Base-by-base conservation (phyloP, 352 stramenopile genomes). In the Phytophthora citricola region DNA sequence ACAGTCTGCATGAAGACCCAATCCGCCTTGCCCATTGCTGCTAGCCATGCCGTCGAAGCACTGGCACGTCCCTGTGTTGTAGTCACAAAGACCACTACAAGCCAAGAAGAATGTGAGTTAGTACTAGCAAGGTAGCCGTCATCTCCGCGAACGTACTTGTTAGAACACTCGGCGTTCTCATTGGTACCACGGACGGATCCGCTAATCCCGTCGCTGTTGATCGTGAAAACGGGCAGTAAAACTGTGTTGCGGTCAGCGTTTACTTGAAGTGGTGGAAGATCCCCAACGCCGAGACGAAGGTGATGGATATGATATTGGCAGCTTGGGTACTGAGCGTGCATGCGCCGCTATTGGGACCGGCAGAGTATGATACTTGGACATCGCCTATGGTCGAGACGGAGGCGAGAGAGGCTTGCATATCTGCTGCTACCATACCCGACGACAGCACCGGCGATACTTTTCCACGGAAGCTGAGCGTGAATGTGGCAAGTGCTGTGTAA, bases 41-140 rank as follows among this genome's bases (percentile, higher is more conserved):
- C 62, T 88, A 20, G 74, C 81, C 79, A 92, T 90, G 27, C 83
- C 86, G n/a, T 78, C 57, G 59, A 93, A 93, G 66, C 86, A 94
- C 27, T 50, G 27, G 59, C 84, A 94, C 5, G 41, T 57, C 0
- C 86, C 86, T 5, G 62, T 79, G 11, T 29, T 58, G 51, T 85
- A 87, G 57, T 87, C 75, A 68, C 85, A 94, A 15, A 91, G 26
- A 2, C 85, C 85, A 47, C 81, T 90, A 46, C 46, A 60, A 54
- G 46, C 10, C 58, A 46, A 20, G 45, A 51, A 52, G 9, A 45
- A 22, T 24, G 39, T 8, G 36, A 48, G 24, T 36, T 20, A 46
- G 17, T n/a, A 27, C 14, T 20, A 15, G 20, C 50, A 39, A 39
- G 11, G 22, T 32, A 20, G 5, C 4, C 4, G 53, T 6, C 36